Percentiles rank a stretch among this genome's conserved stretches.
These are phyloP conservation scores for Rhododendron vialii DNA, from an alignment of 148 eudicot genomes.

Conservation along the genomic window DNA sequence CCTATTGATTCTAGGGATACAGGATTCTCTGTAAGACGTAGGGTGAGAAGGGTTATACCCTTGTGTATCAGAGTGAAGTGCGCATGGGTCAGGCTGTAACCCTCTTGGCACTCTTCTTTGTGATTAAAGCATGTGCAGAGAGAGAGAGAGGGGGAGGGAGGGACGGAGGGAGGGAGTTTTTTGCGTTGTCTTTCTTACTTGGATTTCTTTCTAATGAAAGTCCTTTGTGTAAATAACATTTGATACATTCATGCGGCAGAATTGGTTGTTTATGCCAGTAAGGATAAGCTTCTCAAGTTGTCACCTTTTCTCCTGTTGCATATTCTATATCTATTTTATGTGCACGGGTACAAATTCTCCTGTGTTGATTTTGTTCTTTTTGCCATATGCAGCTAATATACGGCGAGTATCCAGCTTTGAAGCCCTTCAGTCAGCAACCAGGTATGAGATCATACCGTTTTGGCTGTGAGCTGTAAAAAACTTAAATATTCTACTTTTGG, in stretches of 20 bases:
- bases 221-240: background rate
- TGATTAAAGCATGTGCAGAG: background rate
- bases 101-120: background rate
- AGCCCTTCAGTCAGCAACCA: slow-evolving; percentile 58
- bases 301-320: background rate
- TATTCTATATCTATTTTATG: background rate
- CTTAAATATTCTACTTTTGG: background rate
- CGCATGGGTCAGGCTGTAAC: background rate
- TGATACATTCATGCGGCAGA: background rate
- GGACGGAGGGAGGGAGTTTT: too few species aligned
- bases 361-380: background rate
- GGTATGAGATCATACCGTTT: slow-evolving; percentile 32
- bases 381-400: slow-evolving; percentile 44
- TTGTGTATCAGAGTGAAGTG: background rate
- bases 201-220: background rate
- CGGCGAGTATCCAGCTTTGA: slow-evolving; percentile 56
- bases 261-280: background rate
- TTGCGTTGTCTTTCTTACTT: background rate
- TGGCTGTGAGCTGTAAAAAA: background rate
- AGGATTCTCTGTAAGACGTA: too few species aligned
- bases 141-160: too few species aligned
- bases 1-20: background rate
- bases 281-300: background rate
- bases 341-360: background rate
- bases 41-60: background rate